These are phyloP conservation scores for Suillus ampliporus DNA, from an alignment of 768 basidiomycete genomes.

Conservation along the genomic window DNA sequence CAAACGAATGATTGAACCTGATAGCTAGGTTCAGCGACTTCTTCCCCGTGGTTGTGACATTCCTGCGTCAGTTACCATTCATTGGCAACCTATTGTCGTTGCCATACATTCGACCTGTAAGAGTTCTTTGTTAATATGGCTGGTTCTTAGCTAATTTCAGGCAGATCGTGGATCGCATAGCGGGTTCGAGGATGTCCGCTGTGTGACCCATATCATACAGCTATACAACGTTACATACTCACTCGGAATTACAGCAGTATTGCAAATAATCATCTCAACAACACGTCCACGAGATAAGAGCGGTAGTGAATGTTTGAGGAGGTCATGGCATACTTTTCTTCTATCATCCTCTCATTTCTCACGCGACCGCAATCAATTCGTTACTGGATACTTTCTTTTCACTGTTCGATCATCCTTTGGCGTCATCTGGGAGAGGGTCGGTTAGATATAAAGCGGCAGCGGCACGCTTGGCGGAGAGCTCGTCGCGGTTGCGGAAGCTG, in stretches of 20 bases:
- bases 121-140: constrained; percentile 23
- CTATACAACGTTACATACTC: not conserved
- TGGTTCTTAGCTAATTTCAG: not conserved
- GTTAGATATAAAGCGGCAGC: constrained; percentile 7
- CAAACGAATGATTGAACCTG: constrained; percentile 10
- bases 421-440: not conserved
- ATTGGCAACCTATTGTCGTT: constrained; percentile 86
- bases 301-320: not conserved
- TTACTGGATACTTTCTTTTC: constrained; percentile 4
- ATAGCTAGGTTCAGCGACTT: constrained; percentile 72
- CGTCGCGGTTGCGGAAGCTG: constrained; percentile 53
- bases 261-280: not conserved
- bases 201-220: constrained; percentile 46
- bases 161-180: constrained; percentile 80
- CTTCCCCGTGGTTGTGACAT: constrained; percentile 98
- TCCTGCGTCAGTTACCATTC: constrained; percentile 92
- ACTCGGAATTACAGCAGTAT: not conserved
- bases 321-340: not conserved
- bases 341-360: not conserved
- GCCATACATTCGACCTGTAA: constrained; percentile 86
- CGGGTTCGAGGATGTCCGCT: constrained; percentile 77
- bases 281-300: not conserved
- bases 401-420: not conserved
- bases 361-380: not conserved
- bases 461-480: constrained; percentile 34